phyloP scores from a whole-genome alignment of 2,329 filamentous ascomycete species.

The Fusarium paranaense region DNA sequence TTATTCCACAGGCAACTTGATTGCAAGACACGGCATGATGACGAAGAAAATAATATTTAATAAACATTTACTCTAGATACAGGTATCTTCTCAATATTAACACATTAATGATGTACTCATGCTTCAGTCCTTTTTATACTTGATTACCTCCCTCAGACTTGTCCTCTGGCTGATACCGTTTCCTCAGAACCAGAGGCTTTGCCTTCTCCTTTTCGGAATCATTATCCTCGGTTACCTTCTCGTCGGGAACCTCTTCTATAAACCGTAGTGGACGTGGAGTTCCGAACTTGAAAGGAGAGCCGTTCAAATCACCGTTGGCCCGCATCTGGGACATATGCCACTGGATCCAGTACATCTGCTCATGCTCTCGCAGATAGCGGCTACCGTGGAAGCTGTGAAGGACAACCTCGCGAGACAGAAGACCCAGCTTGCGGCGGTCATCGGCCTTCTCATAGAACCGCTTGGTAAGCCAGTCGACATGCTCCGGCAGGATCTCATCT shows the following conservation, averaged over 20 bases:
- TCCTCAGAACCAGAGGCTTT: background rate
- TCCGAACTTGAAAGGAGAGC: conserved; percentile 21
- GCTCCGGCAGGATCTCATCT: conserved; percentile 24
- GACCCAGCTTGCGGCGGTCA: conserved; percentile 24
- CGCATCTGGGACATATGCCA: conserved; percentile 27
- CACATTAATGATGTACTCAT: background rate
- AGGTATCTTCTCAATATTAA: background rate
- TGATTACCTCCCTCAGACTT: background rate
- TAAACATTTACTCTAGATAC: background rate
- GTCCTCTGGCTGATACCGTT: background rate
- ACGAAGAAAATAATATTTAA: background rate
- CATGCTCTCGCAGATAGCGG: conserved; percentile 32
- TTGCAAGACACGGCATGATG: background rate
- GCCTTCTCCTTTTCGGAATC: background rate
- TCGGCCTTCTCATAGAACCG: conserved; percentile 26
- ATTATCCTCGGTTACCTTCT: background rate
- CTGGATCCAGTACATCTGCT: conserved; percentile 39
- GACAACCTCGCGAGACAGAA: conserved; percentile 29
- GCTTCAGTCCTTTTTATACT: background rate
- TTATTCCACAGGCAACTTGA: background rate
- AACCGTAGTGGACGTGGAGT: conserved; percentile 19
- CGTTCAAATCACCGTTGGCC: background rate
- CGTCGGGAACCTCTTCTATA: conserved; percentile 10
- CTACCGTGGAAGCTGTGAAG: conserved; percentile 34
- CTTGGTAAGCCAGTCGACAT: conserved; percentile 26